phyloP scores from a whole-genome alignment of 306 rosid genomes.

The Vigna reflexopilosa region DNA sequence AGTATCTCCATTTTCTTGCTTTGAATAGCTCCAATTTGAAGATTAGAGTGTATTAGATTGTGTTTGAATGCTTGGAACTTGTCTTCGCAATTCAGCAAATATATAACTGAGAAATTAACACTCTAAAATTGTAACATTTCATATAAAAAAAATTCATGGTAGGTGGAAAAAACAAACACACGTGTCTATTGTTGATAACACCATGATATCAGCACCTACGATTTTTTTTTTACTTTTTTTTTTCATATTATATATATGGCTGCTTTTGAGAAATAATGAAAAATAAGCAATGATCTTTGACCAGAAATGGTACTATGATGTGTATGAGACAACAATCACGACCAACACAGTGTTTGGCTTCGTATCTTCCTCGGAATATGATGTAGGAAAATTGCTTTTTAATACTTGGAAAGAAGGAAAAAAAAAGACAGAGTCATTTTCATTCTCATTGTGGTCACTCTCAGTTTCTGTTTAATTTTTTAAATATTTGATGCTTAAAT shows the following conservation, averaged over 20 bases:
- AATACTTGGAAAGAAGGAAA: not conserved
- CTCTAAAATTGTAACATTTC: not conserved
- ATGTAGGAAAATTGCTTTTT: not conserved
- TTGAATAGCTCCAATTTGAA: not conserved
- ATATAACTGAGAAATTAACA: slow-evolving; percentile 4
- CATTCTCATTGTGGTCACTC: not conserved
- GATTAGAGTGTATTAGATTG: not conserved
- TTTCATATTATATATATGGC: not conserved
- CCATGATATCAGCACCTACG: not conserved
- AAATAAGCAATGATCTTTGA: slow-evolving; percentile 28
- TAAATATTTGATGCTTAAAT: not conserved
- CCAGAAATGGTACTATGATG: not conserved
- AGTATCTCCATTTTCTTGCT: slow-evolving; percentile 46
- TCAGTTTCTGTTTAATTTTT: slow-evolving; percentile 1
- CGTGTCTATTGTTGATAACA: too few relatives aligned
- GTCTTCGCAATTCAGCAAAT: not conserved
- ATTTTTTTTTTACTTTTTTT: not conserved
- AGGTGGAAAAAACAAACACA: not conserved
- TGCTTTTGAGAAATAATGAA: slow-evolving; percentile 11
- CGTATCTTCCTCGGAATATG: not conserved
- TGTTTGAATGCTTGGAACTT: not conserved
- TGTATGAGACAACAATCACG: slow-evolving; percentile 2
- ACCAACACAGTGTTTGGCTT: not conserved
- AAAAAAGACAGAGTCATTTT: not conserved
- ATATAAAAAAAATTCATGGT: not conserved